Evolutionary conservation across 257 asterid species (phyloP), one percentile per base, ranked within the genome.

Genomic region (Jaltomata sinuosa): DNA sequence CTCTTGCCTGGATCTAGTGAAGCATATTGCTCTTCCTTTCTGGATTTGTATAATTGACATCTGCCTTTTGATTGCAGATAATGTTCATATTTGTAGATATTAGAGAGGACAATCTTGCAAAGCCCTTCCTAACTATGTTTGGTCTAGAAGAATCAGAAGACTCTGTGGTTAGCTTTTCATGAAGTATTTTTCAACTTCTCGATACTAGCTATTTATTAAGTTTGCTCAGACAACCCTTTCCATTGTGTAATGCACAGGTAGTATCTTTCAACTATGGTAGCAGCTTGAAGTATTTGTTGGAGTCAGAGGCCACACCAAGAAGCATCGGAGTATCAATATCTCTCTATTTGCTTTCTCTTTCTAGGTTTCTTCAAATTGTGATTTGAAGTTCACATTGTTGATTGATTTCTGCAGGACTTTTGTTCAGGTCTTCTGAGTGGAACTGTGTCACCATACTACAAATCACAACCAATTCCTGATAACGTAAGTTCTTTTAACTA

Each of bases 121-220:
- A 97, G 91, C 99, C 99, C 68, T 92, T 92, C 93, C 87, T 97
- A 84, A 90, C 98, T 86, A 88, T 95, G 87, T 94, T 95, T 86
- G 98, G 98, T 83, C 92, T 94, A 16, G 98, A 95, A 91, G 98
- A 93, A 18, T 89, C 96, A 1, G 83, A 93, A 15, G 94, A 91
- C 81, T 80, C 91, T 27, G 88, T 54, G 65, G 98, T 97, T 52
- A 76, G 86, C 89, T 88, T 55, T 86, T 74, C 42, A 79, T 29
- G 34, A 74, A 64, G 19, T 9, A 45, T 64, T 57, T 88, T 83
- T 69, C 27, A 84, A 77, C 38, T 85, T 76, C 80, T 49, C 34
- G 10, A 38, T 59, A n/a, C 7, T 4, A 50, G 68, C 68, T 84
- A 59, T 71, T 83, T 27, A 2, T 50, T 32, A 11, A 27, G 54